Evolutionary conservation across 164 flowering plant species (phyloP), one percentile per base, ranked within the genome.

Genomic region (Santalum album): DNA sequence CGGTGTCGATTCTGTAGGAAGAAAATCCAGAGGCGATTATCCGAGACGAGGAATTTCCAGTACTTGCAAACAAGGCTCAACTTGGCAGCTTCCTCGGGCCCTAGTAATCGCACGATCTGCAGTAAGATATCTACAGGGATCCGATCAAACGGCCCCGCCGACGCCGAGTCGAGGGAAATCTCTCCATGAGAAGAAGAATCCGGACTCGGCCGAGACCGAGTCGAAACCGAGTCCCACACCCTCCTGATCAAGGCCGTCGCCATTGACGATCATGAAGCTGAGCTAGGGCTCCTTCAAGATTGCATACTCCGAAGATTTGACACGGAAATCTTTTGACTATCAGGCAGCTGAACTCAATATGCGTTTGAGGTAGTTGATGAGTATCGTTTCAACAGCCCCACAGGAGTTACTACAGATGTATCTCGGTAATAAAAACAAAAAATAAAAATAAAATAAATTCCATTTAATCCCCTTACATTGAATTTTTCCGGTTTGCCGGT

Each of bases 11-110:
- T 69, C 58, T 75, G 86, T 32, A 91, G 74, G 65, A 82, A 91
- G 69, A 61, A 71, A 57, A 86, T 68, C 98, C 98, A 91, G 7
- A 91, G 69, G 18, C 69, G 76, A 69, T 88, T 70, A 57, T 82
- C 92, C 18, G 74, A 72, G n/a, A 78, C 73, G 7, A 86, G 57
- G 12, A 47, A 45, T 32, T 59, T 75, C 96, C 82, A 87, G 4
- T 72, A 44, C 51, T 67, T 82, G 69, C 87, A 79, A 0, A 86
- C 80, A 0, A 69, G 19, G 34, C 75, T 53, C 24, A 76, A 46
- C 25, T 50, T 77, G 11, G 84, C 88, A 2, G 81, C 75, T 26
- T 82, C 90, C 49, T 68, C 81, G 7, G 98, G 96, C 0, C 72
- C 88, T 5, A 82, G 36, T 7, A 75, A 27, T 26, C 61, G 69